phyloP scores from a whole-genome alignment of 352 stramenopile genomes.

The Globisporangium ultimum region DNA sequence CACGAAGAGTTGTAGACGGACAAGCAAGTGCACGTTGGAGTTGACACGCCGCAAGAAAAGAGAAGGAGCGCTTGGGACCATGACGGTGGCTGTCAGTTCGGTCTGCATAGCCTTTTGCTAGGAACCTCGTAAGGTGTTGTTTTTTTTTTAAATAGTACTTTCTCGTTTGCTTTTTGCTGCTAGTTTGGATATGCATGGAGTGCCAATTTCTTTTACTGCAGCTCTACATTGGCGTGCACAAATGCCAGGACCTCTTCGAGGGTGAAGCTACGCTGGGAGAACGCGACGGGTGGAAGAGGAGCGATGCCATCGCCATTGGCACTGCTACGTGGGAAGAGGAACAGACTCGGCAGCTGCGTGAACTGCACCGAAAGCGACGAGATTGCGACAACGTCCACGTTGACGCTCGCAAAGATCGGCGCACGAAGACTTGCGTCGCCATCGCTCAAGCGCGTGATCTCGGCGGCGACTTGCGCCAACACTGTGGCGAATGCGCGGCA shows the following conservation, averaged over 20 bases:
- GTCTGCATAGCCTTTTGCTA: conserved; percentile 10
- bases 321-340: conserved; percentile 6
- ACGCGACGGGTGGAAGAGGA: neutral
- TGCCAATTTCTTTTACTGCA: neutral
- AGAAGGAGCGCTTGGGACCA: neutral
- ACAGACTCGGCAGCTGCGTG: conserved; percentile 8
- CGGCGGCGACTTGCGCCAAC: conserved; percentile 13
- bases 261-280: conserved; percentile 7
- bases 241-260: conserved; percentile 7
- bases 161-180: too few relatives aligned
- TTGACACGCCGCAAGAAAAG: neutral
- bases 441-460: too few relatives aligned
- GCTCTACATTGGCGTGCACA: neutral
- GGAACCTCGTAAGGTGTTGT: conserved; percentile 2
- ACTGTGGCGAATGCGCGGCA: conserved; percentile 16
- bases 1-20: conserved; percentile 59
- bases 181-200: neutral
- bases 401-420: conserved; percentile 13
- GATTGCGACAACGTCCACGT: conserved; percentile 21
- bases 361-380: conserved; percentile 2
- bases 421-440: neutral
- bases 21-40: neutral
- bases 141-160: conserved; percentile 1
- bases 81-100: neutral
- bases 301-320: neutral